phyloP scores from a whole-genome alignment of 805 yeast species.

The Candida easanensis region DNA sequence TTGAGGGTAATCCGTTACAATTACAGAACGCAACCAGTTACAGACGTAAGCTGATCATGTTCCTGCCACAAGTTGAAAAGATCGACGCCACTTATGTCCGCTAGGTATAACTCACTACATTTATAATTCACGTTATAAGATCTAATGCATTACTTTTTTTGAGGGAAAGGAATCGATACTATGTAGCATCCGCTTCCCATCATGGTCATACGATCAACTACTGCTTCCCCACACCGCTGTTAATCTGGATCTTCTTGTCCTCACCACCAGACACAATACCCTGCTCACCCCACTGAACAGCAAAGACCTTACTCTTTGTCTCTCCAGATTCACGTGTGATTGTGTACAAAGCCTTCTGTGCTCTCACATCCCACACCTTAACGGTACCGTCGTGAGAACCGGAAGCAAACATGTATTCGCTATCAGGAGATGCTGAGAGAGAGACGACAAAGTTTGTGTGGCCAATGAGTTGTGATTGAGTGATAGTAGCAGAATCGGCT shows the following conservation, averaged over 20 bases:
- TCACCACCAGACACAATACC: constrained; percentile 93
- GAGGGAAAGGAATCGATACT: no score
- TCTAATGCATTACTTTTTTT: neutral
- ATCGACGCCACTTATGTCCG: constrained; percentile 85
- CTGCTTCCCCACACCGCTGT: constrained; percentile 34
- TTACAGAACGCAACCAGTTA: constrained; percentile 70
- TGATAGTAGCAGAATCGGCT: constrained; percentile 52
- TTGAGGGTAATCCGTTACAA: constrained; percentile 93
- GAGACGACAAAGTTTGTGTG: constrained; percentile 89
- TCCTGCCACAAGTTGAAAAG: constrained; percentile 67
- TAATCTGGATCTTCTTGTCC: constrained; percentile 89
- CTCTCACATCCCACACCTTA: constrained; percentile 92
- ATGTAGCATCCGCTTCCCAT: no score
- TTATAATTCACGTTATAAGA: no score
- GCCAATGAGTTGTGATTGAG: constrained; percentile 76
- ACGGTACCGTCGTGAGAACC: constrained; percentile 97
- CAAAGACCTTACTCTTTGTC: constrained; percentile 66
- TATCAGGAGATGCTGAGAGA: constrained; percentile 70
- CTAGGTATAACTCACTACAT: no score
- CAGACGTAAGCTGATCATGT: constrained; percentile 74
- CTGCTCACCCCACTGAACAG: constrained; percentile 75
- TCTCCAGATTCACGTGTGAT: constrained; percentile 66
- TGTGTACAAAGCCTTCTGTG: constrained; percentile 77
- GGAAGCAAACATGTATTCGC: constrained; percentile 78
- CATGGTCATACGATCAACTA: no score